Evolutionary conservation across 148 eudicot species (phyloP).

Genomic region (Chenopodium formosanum): DNA sequence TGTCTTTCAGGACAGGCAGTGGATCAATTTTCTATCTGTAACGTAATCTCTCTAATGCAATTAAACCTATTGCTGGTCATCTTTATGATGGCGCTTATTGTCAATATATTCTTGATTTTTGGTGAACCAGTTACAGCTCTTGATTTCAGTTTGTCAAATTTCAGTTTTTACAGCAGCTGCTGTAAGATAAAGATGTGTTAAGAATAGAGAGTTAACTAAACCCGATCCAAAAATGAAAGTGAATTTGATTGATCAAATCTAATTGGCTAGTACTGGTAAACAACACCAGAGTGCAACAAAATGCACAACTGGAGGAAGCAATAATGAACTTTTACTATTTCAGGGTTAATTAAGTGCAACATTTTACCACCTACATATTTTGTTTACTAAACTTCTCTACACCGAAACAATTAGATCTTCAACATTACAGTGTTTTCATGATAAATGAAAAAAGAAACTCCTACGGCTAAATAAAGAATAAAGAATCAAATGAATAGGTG

Average conservation of each 20-base stretch:
- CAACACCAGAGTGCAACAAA: not conserved
- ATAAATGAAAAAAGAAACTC: not conserved
- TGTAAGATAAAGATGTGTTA: not conserved
- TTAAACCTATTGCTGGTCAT: not conserved
- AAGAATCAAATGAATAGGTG: constrained; percentile 21
- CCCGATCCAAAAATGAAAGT: not conserved
- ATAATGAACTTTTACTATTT: not conserved
- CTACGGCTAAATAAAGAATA: not conserved
- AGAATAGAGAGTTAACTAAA: not conserved
- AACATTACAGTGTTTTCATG: constrained; percentile 3
- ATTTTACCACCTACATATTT: constrained; percentile 7
- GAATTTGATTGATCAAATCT: not conserved
- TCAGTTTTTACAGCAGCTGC: not conserved
- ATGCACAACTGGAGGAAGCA: not conserved
- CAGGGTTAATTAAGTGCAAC: constrained; percentile 13
- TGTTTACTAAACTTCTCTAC: constrained; percentile 4
- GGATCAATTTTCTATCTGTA: constrained; percentile 9
- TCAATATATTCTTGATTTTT: not conserved
- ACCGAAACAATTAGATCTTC: not conserved
- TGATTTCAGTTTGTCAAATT: not conserved
- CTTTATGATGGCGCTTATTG: not conserved
- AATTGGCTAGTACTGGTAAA: not conserved
- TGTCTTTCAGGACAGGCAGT: constrained; percentile 1
- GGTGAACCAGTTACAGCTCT: not conserved
- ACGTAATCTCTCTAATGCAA: constrained; percentile 14